Conservation (phyloP, 2,329 filamentous ascomycete genomes). For the Colletotrichum sp. region DNA sequence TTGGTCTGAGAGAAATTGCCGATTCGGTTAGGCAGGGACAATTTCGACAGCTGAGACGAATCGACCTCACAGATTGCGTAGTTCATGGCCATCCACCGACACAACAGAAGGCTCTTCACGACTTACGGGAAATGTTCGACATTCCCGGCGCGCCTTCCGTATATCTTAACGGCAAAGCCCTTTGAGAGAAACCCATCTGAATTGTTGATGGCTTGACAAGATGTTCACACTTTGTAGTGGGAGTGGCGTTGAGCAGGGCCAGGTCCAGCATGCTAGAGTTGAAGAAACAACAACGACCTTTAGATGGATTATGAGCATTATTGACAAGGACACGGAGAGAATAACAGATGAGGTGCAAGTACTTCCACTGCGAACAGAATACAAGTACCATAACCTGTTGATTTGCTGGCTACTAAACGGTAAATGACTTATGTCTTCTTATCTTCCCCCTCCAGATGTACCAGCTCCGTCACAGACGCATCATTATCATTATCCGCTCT, state of each 20-base stretch:
- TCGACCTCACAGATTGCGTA: neutral
- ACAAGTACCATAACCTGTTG: neutral
- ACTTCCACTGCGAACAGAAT: neutral
- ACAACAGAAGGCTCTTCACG: neutral
- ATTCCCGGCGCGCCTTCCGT: neutral
- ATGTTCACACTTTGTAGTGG: neutral
- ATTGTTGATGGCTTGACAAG: neutral
- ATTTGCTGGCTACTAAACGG: neutral
- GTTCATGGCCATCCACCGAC: neutral
- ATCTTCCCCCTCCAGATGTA: neutral
- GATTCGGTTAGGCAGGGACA: neutral
- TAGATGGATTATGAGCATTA: neutral
- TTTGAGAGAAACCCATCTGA: fast-evolving
- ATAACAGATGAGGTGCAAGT: neutral
- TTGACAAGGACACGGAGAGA: neutral
- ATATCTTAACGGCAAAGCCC: neutral
- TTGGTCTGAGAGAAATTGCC: neutral
- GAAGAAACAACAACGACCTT: neutral
- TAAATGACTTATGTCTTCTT: neutral
- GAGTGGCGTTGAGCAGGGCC: neutral
- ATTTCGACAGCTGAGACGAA: neutral
- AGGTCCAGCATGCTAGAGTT: neutral
- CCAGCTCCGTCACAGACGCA: neutral
- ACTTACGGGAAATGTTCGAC: neutral
- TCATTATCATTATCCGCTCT: neutral